Base-by-base conservation (phyloP, 192 early-diverging fungal genomes). In the Podila verticillata region DNA sequence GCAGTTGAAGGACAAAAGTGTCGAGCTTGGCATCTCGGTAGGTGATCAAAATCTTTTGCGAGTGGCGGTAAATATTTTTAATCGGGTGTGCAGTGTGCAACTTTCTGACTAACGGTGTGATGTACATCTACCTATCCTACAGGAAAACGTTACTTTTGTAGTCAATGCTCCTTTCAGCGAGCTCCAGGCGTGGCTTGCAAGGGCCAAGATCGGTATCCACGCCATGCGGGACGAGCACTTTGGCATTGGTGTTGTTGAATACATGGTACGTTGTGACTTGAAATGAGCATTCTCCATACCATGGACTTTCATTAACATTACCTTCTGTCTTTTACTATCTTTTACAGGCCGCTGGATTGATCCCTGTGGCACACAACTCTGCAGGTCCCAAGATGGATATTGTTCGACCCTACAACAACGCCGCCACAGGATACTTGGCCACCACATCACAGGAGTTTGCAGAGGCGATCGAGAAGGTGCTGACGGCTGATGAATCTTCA, bases 161-260 rank as follows among this genome's bases (percentile, higher is more conserved):
- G 82, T 92, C 24, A 99, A 99, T 83, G 96, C 93, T 7, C 66
- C 92, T 1, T 98, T 93, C 83, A 62, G 79, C 29, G 85, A 86
- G 19, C 86, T 99, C 5, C 81, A 87, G 34, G 72, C 75, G 0
- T 90, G 92, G 84, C 78, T 98, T 4, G 70, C 84, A 22, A 70
- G 63, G 19, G 86, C 91, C 31, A 85, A 87, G 58, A 81, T 99
- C 59, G 98, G 97, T 6, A 56, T 99, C 17, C 97, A 99, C 77
- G 95, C 97, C 17, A 99, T 99, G 98, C 87, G 88, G 73, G 93
- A 99, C 73, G 98, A 99, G 81, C 98, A 99, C 74, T 99, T 99
- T 88, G 98, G 98, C 7, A 99, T 99, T 68, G 92, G 94, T 31
- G 89, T 99, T 56, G 94, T 99, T 3, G 98, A 99, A 79, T 98